Evolutionary conservation across 345 rosid genomes (phyloP).

Genomic region (Euphorbia pulcherrima): DNA sequence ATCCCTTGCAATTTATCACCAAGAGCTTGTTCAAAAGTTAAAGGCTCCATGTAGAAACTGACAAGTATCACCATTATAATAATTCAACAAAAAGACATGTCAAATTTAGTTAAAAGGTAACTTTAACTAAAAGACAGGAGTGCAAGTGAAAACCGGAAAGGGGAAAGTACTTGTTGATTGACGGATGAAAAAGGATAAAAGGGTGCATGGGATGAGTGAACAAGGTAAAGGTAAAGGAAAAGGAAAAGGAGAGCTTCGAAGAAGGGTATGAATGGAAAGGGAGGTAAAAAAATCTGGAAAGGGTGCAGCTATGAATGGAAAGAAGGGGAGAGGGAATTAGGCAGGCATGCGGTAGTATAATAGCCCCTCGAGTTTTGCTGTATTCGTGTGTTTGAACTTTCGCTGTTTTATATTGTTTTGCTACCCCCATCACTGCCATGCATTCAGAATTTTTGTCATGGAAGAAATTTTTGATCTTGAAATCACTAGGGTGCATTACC

Average conservation of each 20-base stretch:
- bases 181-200: constrained; percentile 77
- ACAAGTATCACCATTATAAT: too few relatives aligned
- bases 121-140: constrained; percentile 94
- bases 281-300: constrained; percentile 43
- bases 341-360: constrained; percentile 15
- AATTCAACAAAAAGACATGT: too few relatives aligned
- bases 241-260: constrained; percentile 50
- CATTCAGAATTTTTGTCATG: too few relatives aligned
- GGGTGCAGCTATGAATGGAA: constrained; percentile 42
- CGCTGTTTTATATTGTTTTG: too few relatives aligned
- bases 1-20: background rate
- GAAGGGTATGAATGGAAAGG: constrained; percentile 52
- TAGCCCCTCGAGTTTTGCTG: too few relatives aligned
- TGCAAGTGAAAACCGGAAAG: constrained; percentile 66
- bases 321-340: constrained; percentile 35
- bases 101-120: too few relatives aligned
- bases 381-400: background rate
- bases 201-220: constrained; percentile 50
- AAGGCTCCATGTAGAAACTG: background rate
- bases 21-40: background rate
- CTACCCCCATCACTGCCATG: too few relatives aligned
- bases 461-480: too few relatives aligned
- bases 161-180: constrained; percentile 84
- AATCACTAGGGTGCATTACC: too few relatives aligned
- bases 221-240: too few relatives aligned